Base-by-base conservation (phyloP, 768 basidiomycete species). In the Termitomyces sp. region DNA sequence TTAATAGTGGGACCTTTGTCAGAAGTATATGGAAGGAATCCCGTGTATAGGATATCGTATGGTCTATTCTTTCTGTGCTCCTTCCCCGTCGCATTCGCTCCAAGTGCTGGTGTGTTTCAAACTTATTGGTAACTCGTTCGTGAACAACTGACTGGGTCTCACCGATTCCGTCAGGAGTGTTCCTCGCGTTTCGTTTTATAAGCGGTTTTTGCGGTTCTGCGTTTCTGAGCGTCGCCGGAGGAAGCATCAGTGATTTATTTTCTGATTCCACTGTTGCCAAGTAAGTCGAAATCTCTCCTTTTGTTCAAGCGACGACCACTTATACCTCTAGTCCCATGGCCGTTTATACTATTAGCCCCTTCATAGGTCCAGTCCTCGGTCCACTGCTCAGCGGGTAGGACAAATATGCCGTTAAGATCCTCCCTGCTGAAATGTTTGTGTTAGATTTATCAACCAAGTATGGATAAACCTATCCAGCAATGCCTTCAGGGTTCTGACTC, bases 21-120 rank as follows among this genome's bases (percentile, higher is more conserved):
- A 20, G 84, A 88, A 64, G 79, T 90, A 18, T 84, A 86, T 67
- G 90, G 92, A 2, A 77, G 87, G 50, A 86, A 84, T 58, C 69
- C 79, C 45, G 81, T 92, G 13, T 91, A 93, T 69, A 76, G 79
- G 13, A 65, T 79, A 3, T 87, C 89, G 0, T 92, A 88, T 63
- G 63, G 75, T 1, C 64, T 84, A 5, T 87, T 90, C 70, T 84
- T 90, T 66, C 67, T 83, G 1, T 80, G 89, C 58, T 84, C 86
- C 20, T 88, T 87, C 67, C 88, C 90, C 0, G 85, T 90, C 7
- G 88, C 90, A 1, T 92, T 94, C 62, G 82, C 89, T 1, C 86
- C 84, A 4, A 78, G 90, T 65, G 79, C 85, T 24, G 79, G 87
- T 87, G 54, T 51, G 83, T 74, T 55, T 55, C 11, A 35, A 32